Percentiles rank a stretch among this genome's conserved stretches.
phyloP scores from a whole-genome alignment of 495 filamentous ascomycete genomes.

The Elasticomyces elasticus region DNA sequence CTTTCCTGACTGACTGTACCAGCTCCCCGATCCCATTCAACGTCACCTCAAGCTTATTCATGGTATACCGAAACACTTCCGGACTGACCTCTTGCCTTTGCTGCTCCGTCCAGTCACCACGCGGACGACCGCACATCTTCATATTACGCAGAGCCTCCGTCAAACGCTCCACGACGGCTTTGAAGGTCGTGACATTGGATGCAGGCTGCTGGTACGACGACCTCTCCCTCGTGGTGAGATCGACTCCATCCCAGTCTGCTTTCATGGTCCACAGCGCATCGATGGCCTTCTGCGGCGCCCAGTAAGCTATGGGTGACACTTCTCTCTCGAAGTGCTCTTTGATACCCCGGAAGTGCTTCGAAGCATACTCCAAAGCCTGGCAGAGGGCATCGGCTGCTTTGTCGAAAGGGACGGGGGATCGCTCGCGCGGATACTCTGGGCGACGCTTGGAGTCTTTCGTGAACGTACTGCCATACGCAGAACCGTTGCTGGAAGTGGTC shows the following conservation, averaged over 20 bases:
- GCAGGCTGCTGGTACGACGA: neutral
- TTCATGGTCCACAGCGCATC: slow-evolving; percentile 5
- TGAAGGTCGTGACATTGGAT: neutral
- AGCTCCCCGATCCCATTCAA: slow-evolving; percentile 6
- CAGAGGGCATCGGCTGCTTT: slow-evolving; percentile 1
- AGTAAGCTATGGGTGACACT: neutral
- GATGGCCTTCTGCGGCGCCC: slow-evolving; percentile 1
- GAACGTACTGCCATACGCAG: neutral
- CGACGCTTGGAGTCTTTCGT: neutral
- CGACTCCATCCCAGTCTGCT: slow-evolving; percentile 5
- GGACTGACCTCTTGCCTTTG: slow-evolving; percentile 67
- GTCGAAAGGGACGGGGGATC: neutral
- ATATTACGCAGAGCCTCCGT: neutral
- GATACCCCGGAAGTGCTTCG: slow-evolving; percentile 4
- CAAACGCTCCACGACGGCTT: neutral
- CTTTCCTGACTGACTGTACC: slow-evolving; percentile 4
- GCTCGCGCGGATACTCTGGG: neutral
- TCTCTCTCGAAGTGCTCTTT: slow-evolving; percentile 4
- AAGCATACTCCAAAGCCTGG: slow-evolving; percentile 1
- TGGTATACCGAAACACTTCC: neutral
- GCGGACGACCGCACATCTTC: slow-evolving; percentile 25
- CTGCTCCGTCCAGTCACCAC: slow-evolving; percentile 74
- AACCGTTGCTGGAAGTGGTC: neutral
- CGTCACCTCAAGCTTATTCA: slow-evolving; percentile 4
- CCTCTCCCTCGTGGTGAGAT: neutral